phyloP scores from a whole-genome alignment of 345 rosid species.

The Hibiscus mutabilis region DNA sequence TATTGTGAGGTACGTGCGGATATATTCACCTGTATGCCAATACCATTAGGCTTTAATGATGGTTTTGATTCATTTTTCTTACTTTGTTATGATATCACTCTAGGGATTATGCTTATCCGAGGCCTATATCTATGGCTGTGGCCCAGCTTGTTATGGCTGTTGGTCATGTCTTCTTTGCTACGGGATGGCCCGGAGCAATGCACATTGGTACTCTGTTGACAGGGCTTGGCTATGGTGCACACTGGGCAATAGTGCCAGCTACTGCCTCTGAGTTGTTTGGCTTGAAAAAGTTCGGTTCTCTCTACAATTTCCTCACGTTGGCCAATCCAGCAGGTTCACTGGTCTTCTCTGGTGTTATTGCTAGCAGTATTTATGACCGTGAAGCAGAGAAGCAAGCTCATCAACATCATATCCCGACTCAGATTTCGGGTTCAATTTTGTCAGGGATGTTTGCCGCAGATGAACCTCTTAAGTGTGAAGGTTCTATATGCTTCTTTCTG shows the following conservation, averaged over 20 bases:
- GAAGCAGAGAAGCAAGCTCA: slow-evolving; percentile 87
- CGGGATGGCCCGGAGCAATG: slow-evolving; percentile 97
- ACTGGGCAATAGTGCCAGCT: slow-evolving; percentile 99
- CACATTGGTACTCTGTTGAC: slow-evolving; percentile 78
- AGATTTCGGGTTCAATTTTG: slow-evolving; percentile 19
- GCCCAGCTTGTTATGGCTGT: slow-evolving; percentile 85
- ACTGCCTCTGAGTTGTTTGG: slow-evolving; percentile 97
- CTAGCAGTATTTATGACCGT: slow-evolving; percentile 75
- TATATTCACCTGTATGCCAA: background rate
- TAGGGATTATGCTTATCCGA: slow-evolving; percentile 88
- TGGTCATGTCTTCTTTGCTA: slow-evolving; percentile 83
- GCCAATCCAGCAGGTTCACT: slow-evolving; percentile 97
- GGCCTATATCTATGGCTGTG: slow-evolving; percentile 75
- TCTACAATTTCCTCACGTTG: slow-evolving; percentile 92
- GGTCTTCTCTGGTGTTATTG: slow-evolving; percentile 82
- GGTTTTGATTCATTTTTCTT: background rate
- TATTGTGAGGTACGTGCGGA: slow-evolving; percentile 56
- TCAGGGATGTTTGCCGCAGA: slow-evolving; percentile 27
- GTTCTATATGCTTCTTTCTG: slow-evolving; percentile 81
- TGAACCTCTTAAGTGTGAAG: slow-evolving; percentile 64
- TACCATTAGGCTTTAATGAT: background rate
- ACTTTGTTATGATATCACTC: background rate
- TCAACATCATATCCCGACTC: slow-evolving; percentile 18
- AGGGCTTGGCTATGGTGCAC: slow-evolving; percentile 93
- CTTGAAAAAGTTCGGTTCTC: slow-evolving; percentile 80